These are phyloP conservation scores for Saccharata proteae DNA, from an alignment of 2,329 filamentous ascomycete genomes.

Conservation along the genomic window DNA sequence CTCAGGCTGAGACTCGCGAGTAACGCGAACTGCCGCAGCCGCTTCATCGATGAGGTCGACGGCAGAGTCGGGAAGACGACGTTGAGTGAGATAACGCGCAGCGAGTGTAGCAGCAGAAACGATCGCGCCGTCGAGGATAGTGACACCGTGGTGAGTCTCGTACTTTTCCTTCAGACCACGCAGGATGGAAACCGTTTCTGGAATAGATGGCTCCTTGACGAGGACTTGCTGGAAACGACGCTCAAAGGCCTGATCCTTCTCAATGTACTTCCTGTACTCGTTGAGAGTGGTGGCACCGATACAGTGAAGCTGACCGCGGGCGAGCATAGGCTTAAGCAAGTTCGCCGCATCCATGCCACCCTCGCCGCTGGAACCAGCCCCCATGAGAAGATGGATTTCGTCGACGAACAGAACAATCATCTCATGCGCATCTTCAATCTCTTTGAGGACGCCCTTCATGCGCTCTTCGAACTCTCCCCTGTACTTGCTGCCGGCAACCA, in stretches of 20 bases:
- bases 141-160: constrained; percentile 96
- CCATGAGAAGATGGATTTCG: constrained; percentile 98
- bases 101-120: constrained; percentile 86
- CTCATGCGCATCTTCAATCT: constrained; percentile 87
- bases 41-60: constrained; percentile 96
- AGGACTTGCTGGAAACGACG: constrained; percentile 97
- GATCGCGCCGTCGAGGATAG: constrained; percentile 85
- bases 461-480: constrained; percentile 97
- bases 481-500: constrained; percentile 97
- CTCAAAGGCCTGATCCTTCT: constrained; percentile 96
- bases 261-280: constrained; percentile 97
- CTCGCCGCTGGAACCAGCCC: constrained; percentile 84
- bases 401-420: constrained; percentile 98
- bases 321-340: constrained; percentile 94
- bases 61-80: constrained; percentile 87
- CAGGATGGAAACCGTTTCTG: constrained; percentile 94
- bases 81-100: constrained; percentile 80
- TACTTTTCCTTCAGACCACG: constrained; percentile 96
- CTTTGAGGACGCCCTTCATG: constrained; percentile 98
- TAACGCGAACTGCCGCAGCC: constrained; percentile 89
- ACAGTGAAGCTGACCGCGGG: constrained; percentile 90
- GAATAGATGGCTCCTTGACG: constrained; percentile 82
- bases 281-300: constrained; percentile 92
- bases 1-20: constrained; percentile 91
- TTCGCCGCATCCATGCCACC: constrained; percentile 99